Conservation (phyloP, 208 protist genomes). For the Herpetomonas tarakana region DNA sequence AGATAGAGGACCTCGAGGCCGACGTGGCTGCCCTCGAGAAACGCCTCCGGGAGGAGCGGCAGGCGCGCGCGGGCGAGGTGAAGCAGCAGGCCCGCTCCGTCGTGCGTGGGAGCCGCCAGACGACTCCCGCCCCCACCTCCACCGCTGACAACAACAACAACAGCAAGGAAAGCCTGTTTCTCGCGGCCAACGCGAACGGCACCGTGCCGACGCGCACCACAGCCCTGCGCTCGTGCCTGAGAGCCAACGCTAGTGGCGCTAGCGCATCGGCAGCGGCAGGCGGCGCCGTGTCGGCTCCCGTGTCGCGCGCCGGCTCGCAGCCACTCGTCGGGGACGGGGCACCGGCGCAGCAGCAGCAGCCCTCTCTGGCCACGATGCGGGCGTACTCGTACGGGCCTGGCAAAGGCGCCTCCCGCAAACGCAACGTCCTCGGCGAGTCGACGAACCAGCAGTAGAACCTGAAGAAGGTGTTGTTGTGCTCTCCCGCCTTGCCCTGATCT, state of each 20-base stretch:
- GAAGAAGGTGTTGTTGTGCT: not conserved
- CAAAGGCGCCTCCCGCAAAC: slow-evolving; percentile 51
- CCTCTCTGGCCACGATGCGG: slow-evolving; percentile 35
- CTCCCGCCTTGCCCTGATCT: not conserved
- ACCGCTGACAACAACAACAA: not conserved
- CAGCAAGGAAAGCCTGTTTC: slow-evolving; percentile 37
- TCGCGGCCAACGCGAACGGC: slow-evolving; percentile 31
- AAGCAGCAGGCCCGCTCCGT: slow-evolving; percentile 27
- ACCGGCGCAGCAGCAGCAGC: slow-evolving; percentile 2
- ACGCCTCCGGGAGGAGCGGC: slow-evolving; percentile 40
- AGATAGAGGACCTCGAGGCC: slow-evolving; percentile 58
- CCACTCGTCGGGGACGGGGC: slow-evolving; percentile 21
- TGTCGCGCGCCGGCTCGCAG: slow-evolving; percentile 55
- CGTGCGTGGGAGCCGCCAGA: slow-evolving; percentile 16
- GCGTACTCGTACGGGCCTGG: slow-evolving; percentile 52
- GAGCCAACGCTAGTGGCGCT: slow-evolving; percentile 7
- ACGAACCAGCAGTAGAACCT: slow-evolving; percentile 48
- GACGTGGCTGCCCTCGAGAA: slow-evolving; percentile 45
- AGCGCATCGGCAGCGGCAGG: slow-evolving; percentile 5
- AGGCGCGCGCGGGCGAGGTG: slow-evolving; percentile 33
- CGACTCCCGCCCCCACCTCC: slow-evolving; percentile 7
- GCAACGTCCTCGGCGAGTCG: slow-evolving; percentile 58
- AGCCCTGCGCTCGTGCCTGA: slow-evolving; percentile 55
- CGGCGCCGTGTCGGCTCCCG: slow-evolving; percentile 35
- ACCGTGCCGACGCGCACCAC: slow-evolving; percentile 30